Evolutionary conservation across 352 stramenopile species (phyloP), one percentile per base, ranked within the genome.

Genomic region (Phytophthora tubulina): DNA sequence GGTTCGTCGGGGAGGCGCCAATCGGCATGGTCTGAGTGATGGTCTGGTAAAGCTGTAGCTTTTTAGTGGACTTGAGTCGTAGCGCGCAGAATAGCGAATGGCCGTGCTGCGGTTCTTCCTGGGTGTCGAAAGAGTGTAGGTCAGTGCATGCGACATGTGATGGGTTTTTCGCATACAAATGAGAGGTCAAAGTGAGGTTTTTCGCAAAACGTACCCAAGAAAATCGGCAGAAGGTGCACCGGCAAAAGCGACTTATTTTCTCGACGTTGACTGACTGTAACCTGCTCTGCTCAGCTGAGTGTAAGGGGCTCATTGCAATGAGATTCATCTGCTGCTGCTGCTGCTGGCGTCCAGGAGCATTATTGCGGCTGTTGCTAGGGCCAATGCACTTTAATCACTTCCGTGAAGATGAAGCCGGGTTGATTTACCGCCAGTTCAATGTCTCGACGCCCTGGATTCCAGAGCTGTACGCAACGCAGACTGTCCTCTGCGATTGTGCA

Each of bases 241-340:
- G 2, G 41, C 49, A 75, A 72, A 72, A 75, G 62, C 68, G 68
- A 75, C 62, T 72, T 75, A 75, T 54, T 48, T 49, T 63, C 33
- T 58, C 48, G 35, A 27, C 9, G 56, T 46, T 44, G 21, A 31
- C 14, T 46, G 36, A 58, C 58, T 58, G 59, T 48, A 53, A 60
- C 59, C 15, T 52, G 46, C 31, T 27, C 21, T 27, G 21, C 21
- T 27, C 21, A 27, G 21, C 21, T 27, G 21, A 27, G 21, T 27
- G 21, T 27, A 27, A 27, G 21, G 21, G 21, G 21, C 21, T 27
- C 21, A 27, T 27, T 27, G 21, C 21, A 27, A 27, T 52, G 32
- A 7, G 42, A 11, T 33, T 63, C 38, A 27, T 32, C 32, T 17
- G n/a, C 17, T 14, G 7, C 15, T 31, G 42, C 33, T 63, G 15